Evolutionary conservation across 345 rosid species (phyloP), one percentile per base, ranked within the genome.

Genomic region (Geranium rotundifolium): DNA sequence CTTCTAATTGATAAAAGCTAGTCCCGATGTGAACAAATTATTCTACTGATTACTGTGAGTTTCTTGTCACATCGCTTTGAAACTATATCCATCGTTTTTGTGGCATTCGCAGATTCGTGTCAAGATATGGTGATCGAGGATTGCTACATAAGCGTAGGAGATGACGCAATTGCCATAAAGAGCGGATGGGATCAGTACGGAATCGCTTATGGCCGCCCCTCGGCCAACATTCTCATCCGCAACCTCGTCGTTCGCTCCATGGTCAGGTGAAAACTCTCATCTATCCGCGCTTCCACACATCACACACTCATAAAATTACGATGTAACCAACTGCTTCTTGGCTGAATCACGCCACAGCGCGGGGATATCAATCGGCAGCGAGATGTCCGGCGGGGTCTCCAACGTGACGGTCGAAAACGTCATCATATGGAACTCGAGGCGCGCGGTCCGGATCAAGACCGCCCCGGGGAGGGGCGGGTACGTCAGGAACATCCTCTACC

Each of bases 161-260:
- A 93, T 73, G 99, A 93, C 72, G 96, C 82, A 0, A 81, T 93
- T 62, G 99, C 97, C 2, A 93, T 93, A 74, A 89, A 92, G 76
- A 92, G 97, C 71, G 98, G 98, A 29, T 89, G 98, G 98, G 98
- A 92, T 85, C 98, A 92, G 72, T 92, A 87, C 77, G 98, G 98
- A 39, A 87, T 89, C 58, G 76, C 82, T 1, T 92, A 89, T 75
- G 91, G 88, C 55, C 80, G 82, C 65, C 93, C 97, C 55, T 87
- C 97, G 4, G 76, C 57, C 15, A 92, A 92, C 68, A 89, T 92
- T 71, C 84, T 85, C 59, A 85, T 92, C 73, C 89, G 95, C 34
- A 92, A 89, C 67, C 85, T 92, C 61, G 76, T 84, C 1, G 89
- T 92, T 52, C 95, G 88, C 57, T 92, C 98, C 55, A 84, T 85